Base-by-base conservation (phyloP, 352 stramenopile genomes). In the Pythium diclinum region DNA sequence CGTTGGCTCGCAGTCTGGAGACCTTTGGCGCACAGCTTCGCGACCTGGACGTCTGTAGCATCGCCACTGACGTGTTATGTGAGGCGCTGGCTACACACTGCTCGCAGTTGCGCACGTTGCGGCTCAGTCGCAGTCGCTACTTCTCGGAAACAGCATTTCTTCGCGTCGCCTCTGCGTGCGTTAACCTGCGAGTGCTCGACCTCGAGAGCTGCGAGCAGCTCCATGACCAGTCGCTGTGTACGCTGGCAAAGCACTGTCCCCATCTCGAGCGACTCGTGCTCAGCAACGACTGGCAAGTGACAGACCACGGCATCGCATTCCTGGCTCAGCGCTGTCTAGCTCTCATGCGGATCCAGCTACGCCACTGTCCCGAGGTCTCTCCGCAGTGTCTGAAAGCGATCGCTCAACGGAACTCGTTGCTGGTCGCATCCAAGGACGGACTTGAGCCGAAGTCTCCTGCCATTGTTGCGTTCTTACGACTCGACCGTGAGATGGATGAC, bases 201-300 rank as follows among this genome's bases (percentile, higher is more conserved):
- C 67, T 91, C 13, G 79, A 91, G 60, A 90, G 74, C 69, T 94
- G 85, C 49, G 83, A 92, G 56, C 83, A 94, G 57, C 77, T 92
- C 30, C 47, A 70, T 7, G 80, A 92, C 53, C 58, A 65, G 16
- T 59, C 68, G 3, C 21, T 92, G 25, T n/a, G 66, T 11, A 67
- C 60, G 33, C 52, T 91, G 11, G 74, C 63, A 8, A 42, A 62
- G 0, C 72, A 72, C 55, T 87, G 75, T 44, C n/a, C 59, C 3
- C 34, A 55, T 28, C 66, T 94, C 19, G 78, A 88, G 67, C 71
- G 69, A 14, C 71, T 94, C 33, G 69, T 79, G 11, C 59, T 94
- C 19, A 78, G 78, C 34, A 87, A 89, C 30, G 81, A 94, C 73
- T 88, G 81, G 79, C 77, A 90, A 46, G 54, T 94, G 48, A 87